phyloP scores from a whole-genome alignment of 306 rosid genomes.

The Glycine soja region DNA sequence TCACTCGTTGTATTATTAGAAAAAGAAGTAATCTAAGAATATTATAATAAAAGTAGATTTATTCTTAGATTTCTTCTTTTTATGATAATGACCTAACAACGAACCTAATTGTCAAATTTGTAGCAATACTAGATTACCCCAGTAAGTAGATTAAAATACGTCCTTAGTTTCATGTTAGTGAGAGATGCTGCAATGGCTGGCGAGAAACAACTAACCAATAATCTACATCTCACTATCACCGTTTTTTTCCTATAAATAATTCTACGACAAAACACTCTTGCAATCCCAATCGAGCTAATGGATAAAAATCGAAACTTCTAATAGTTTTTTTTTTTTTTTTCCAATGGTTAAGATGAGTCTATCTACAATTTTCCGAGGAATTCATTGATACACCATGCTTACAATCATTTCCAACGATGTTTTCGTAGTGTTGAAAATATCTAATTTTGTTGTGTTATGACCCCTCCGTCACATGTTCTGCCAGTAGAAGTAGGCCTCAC shows the following conservation, averaged over 20 bases:
- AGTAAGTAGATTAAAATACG: constrained; percentile 4
- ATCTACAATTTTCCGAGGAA: background rate
- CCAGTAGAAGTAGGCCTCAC: background rate
- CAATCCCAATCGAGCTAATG: background rate
- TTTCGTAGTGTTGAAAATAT: constrained; percentile 9
- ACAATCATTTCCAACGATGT: constrained; percentile 20
- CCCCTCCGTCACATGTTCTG: constrained; percentile 30
- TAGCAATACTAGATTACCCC: background rate
- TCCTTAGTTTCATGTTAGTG: constrained; percentile 1
- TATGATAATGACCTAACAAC: background rate
- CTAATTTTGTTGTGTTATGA: background rate
- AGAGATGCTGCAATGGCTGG: constrained; percentile 13
- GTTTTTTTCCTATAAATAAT: too few species aligned
- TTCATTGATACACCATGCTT: background rate
- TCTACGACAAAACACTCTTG: background rate
- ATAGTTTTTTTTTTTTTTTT: too few species aligned
- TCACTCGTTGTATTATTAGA: background rate
- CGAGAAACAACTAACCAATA: constrained; percentile 24
- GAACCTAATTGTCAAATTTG: background rate
- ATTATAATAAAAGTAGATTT: background rate
- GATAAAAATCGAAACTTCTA: background rate
- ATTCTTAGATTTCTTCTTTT: background rate
- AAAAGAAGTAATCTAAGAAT: background rate
- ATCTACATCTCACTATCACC: background rate
- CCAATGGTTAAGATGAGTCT: background rate